A percentile compares a stretch with the other conserved stretches of the same genome.
phyloP scores from a whole-genome alignment of 371 early-diverging fungal genomes.

The Circinella umbellata region DNA sequence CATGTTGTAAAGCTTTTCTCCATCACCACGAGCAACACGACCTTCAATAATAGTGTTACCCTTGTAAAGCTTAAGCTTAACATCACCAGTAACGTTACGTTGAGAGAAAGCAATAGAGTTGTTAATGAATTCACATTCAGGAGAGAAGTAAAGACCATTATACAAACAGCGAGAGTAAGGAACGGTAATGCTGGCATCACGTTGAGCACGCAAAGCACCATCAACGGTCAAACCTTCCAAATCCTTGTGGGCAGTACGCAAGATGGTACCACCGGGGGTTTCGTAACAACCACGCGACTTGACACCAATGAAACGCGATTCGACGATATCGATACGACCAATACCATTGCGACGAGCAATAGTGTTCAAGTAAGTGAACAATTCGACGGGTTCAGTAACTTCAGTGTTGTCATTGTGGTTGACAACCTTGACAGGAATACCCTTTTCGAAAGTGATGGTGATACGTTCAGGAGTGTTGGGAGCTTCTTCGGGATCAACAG shows the following conservation, averaged over 20 bases:
- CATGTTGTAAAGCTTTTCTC: conserved; percentile 91
- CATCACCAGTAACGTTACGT: conserved; percentile 86
- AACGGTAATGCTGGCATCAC: conserved; percentile 86
- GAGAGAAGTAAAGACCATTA: conserved; percentile 96
- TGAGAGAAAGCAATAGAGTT: conserved; percentile 84
- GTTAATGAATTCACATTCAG: conserved; percentile 91
- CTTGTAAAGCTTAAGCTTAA: conserved; percentile 95
- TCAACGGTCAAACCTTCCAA: conserved; percentile 95
- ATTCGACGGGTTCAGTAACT: conserved; percentile 76
- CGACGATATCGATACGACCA: conserved; percentile 97
- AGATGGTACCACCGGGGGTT: conserved; percentile 96
- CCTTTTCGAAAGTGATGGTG: conserved; percentile 85
- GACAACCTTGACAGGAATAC: conserved; percentile 87
- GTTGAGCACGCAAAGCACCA: conserved; percentile 91
- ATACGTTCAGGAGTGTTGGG: conserved; percentile 96
- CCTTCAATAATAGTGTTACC: conserved; percentile 91
- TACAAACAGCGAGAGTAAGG: conserved; percentile 80
- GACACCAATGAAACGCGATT: conserved; percentile 98
- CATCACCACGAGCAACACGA: conserved; percentile 73
- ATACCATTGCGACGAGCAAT: conserved; percentile 96
- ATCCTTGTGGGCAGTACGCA: conserved; percentile 94
- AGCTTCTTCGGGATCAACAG: conserved; percentile 92
- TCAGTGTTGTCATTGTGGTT: conserved; percentile 78
- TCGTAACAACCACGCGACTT: conserved; percentile 99
- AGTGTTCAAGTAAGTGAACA: conserved; percentile 95